Evolutionary conservation across 2,329 filamentous ascomycete species (phyloP).

Genomic region (Arthrinium phaeospermum): DNA sequence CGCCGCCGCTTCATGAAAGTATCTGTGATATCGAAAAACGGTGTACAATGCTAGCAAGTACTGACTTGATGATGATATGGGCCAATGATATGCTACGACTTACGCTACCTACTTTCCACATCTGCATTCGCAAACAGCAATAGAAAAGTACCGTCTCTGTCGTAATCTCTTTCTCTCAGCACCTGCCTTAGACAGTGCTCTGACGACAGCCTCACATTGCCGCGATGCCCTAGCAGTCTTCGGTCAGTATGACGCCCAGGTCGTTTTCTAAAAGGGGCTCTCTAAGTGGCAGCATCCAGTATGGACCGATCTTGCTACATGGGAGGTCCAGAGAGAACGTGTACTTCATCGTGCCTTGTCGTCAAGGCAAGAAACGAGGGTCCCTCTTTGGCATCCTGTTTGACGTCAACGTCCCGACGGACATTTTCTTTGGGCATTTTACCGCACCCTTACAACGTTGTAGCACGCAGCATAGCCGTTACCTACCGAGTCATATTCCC

Average conservation of each 20-base stretch:
- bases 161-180: not conserved
- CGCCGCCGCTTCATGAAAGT: not conserved
- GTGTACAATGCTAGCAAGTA: not conserved
- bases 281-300: too few species aligned
- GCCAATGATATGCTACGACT: not conserved
- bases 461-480: not conserved
- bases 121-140: not conserved
- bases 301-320: too few species aligned
- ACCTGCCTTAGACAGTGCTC: too few species aligned
- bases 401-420: not conserved
- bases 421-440: not conserved
- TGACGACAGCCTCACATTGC: too few species aligned
- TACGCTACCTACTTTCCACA: not conserved
- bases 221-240: too few species aligned
- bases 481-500: not conserved
- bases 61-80: not conserved
- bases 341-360: too few species aligned
- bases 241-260: too few species aligned
- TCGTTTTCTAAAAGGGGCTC: too few species aligned
- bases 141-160: not conserved
- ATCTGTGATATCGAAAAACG: not conserved
- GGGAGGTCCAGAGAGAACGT: too few species aligned
- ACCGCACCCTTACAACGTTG: not conserved
- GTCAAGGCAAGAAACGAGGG: too few species aligned
- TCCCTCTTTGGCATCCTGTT: not conserved